Evolutionary conservation across 2,329 filamentous ascomycete genomes (phyloP).

Genomic region (Dothideomycetes sp.): DNA sequence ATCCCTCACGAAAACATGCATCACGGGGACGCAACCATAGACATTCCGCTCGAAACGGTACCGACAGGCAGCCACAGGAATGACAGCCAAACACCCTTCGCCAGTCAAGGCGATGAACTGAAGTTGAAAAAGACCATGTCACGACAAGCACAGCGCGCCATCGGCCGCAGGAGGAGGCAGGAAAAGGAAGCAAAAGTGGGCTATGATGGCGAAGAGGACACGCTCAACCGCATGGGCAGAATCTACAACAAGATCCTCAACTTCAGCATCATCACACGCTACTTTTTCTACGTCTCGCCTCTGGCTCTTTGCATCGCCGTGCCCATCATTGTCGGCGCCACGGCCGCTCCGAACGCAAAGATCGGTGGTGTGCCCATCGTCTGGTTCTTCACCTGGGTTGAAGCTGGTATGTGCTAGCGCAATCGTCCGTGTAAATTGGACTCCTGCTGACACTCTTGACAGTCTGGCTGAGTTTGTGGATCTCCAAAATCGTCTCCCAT

Average conservation of each 20-base stretch:
- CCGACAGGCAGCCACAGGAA: conserved; percentile 33
- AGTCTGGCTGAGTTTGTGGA: conserved; percentile 55
- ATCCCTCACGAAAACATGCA: conserved; percentile 18
- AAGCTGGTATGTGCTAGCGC: conserved; percentile 35
- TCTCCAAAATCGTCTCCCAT: conserved; percentile 50
- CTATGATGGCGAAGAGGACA: conserved; percentile 43
- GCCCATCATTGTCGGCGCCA: conserved; percentile 54
- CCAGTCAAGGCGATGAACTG: conserved; percentile 5
- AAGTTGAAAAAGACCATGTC: conserved; percentile 18
- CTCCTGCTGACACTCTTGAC: conserved; percentile 1
- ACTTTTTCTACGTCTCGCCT: conserved; percentile 54
- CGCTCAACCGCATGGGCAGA: conserved; percentile 49
- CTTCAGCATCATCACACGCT: conserved; percentile 54
- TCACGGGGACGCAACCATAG: conserved; percentile 45
- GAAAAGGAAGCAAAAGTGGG: conserved; percentile 26
- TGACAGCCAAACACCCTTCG: conserved; percentile 25
- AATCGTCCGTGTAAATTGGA: background rate
- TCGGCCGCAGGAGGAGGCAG: conserved; percentile 29
- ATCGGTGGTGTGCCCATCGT: conserved; percentile 49
- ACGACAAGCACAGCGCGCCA: conserved; percentile 28
- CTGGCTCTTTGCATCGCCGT: conserved; percentile 50
- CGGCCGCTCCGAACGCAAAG: conserved; percentile 35
- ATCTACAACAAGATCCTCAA: conserved; percentile 53
- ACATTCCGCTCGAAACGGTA: conserved; percentile 53
- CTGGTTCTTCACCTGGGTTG: conserved; percentile 58